Evolutionary conservation across 108 stramenopile genomes (phyloP), one percentile per base, ranked within the genome.

Genomic region (Schizochytrium sp.): DNA sequence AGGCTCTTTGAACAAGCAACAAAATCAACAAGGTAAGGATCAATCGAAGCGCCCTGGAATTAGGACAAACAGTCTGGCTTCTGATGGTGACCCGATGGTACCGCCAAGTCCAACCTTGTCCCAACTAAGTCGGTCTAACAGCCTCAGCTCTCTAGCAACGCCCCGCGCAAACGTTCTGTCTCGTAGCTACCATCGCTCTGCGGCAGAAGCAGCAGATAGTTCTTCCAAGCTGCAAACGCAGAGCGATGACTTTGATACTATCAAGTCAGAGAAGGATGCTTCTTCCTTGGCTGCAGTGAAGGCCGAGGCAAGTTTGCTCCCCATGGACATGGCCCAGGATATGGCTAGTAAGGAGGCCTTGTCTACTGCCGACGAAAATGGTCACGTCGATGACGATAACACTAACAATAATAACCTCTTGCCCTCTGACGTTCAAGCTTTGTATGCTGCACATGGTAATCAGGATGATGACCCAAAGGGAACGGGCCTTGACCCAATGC

Each of bases 381-480:
- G 57, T 15, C 13, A 10, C 57, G 57, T 17, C 57, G 57, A 10
- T 17, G 57, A 58, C 57, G 10, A 38, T 44, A 69, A 69, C 64
- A 69, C 10, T 1, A 15, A 38, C 42, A 15, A 8, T 8, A 69
- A 38, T 44, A 38, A 44, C 1, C 64, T 69, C 5, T 44, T 69
- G 10, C 64, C 64, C 64, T 69, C 64, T 8, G 64, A 69, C 2
- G 64, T 69, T 0, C 64, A 69, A 69, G 64, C 64, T 5, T 44
- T 69, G 1, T 69, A 69, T 2, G 64, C 64, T 1, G 64, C 64
- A 44, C 64, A 69, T 15, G 64, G 64, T 44, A 44, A 8, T 8
- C 64, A 69, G 7, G 64, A 15, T 5, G 64, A 69, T 38, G 64
- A 69, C 64, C 64, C 64, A 69, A 69, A 69, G 64, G 64, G 64